These are phyloP conservation scores for Picocystis sp. DNA, from an alignment of 163 green algal genomes.

Conservation along the genomic window DNA sequence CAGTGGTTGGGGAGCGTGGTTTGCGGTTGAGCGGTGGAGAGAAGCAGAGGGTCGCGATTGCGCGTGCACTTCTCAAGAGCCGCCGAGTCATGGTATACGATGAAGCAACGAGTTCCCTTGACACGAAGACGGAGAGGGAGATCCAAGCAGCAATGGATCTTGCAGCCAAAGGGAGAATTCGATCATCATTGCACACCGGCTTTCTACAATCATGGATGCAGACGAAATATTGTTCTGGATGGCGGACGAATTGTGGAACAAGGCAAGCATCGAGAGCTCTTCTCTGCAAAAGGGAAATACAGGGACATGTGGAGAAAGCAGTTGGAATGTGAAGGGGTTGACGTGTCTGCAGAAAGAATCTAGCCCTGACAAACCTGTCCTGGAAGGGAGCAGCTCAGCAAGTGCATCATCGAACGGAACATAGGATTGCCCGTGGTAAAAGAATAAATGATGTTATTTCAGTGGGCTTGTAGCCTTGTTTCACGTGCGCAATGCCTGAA, in stretches of 20 bases:
- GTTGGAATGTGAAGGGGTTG: too few species aligned
- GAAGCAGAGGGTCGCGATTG: conserved; percentile 67
- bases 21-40: conserved; percentile 53
- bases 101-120: conserved; percentile 11
- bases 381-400: too few species aligned
- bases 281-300: too few species aligned
- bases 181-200: conserved; percentile 7
- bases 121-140: background rate
- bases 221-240: conserved; percentile 71
- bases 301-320: too few species aligned
- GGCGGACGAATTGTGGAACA: conserved; percentile 33
- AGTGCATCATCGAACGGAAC: too few species aligned
- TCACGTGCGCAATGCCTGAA: too few species aligned
- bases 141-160: conserved; percentile 8
- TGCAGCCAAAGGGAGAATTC: background rate
- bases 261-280: conserved; percentile 14
- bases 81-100: conserved; percentile 19
- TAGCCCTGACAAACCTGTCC: too few species aligned
- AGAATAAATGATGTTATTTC: too few species aligned
- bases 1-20: conserved; percentile 30
- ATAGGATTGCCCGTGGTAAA: too few species aligned
- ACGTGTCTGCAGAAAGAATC: too few species aligned
- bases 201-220: conserved; percentile 35
- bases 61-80: conserved; percentile 32
- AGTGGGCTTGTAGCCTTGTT: too few species aligned